phyloP scores from a whole-genome alignment of 768 basidiomycete species.

The Agrocybe praecox region DNA sequence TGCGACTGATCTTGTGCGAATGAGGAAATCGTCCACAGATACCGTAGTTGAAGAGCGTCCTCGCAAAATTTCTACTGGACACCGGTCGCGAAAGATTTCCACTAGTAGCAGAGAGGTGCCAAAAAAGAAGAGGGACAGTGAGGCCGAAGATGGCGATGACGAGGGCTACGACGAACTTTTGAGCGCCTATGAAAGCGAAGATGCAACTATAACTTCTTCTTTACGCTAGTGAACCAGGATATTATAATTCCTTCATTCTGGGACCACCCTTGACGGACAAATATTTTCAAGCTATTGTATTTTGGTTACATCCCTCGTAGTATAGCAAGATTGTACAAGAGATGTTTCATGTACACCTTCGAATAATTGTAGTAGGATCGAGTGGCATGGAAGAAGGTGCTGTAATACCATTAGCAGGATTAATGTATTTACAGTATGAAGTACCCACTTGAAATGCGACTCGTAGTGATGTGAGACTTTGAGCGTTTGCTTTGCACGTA shows the following conservation, averaged over 20 bases:
- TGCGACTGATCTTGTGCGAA: constrained; percentile 31
- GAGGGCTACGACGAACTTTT: constrained; percentile 76
- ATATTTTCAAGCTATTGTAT: constrained; percentile 4
- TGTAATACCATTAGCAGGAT: constrained; percentile 25
- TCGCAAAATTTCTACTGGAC: constrained; percentile 47
- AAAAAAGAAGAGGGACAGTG: constrained; percentile 54
- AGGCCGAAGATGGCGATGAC: constrained; percentile 78
- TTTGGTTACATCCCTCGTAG: constrained; percentile 1
- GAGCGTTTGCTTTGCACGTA: constrained; percentile 33
- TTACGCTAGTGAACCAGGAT: constrained; percentile 16
- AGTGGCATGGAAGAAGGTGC: constrained; percentile 68
- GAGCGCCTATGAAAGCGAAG: constrained; percentile 84
- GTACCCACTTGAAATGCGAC: constrained; percentile 63
- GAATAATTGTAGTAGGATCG: constrained; percentile 62
- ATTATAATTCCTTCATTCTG: neutral
- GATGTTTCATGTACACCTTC: constrained; percentile 52
- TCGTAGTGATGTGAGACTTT: constrained; percentile 34
- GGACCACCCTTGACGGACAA: neutral
- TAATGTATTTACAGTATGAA: constrained; percentile 1
- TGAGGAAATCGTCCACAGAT: constrained; percentile 35
- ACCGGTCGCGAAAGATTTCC: constrained; percentile 50
- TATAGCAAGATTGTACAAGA: constrained; percentile 2
- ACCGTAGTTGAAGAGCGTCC: constrained; percentile 31
- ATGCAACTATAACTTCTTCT: constrained; percentile 27
- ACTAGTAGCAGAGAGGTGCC: constrained; percentile 39